Conservation (phyloP, 768 basidiomycete species). For the Boletellus ananiceps region DNA sequence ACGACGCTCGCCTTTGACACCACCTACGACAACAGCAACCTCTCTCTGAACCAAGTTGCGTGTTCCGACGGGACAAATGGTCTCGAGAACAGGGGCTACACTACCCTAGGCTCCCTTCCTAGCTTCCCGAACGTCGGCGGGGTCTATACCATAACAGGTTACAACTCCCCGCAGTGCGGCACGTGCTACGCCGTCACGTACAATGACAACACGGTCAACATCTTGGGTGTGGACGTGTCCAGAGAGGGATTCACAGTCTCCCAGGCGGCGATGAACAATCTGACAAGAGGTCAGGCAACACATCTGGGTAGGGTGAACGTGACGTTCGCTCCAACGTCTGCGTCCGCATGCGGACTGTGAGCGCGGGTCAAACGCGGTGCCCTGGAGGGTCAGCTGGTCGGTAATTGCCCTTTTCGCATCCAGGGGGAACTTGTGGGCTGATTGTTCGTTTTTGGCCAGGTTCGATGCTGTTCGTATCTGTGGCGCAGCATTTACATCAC, state of each 20-base stretch:
- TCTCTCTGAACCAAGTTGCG: constrained; percentile 29
- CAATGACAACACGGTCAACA: constrained; percentile 36
- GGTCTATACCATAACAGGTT: constrained; percentile 18
- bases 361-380: background rate
- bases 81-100: constrained; percentile 30
- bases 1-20: constrained; percentile 35
- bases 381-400: background rate
- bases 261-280: constrained; percentile 22
- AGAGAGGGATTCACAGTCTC: constrained; percentile 36
- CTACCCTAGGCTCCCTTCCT: constrained; percentile 36
- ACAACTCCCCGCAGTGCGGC: constrained; percentile 25
- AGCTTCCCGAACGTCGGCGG: constrained; percentile 37
- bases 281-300: constrained; percentile 16
- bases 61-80: constrained; percentile 40
- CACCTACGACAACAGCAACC: constrained; percentile 30
- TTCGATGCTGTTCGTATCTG: too few species aligned
- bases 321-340: background rate
- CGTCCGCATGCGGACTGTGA: constrained; percentile 1
- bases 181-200: constrained; percentile 30
- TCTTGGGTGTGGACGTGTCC: constrained; percentile 54
- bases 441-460: background rate
- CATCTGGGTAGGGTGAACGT: constrained; percentile 20
- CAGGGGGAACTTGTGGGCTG: background rate
- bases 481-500: constrained; percentile 1
- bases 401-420: background rate